Evolutionary conservation across 2,329 filamentous ascomycete species (phyloP), one percentile per base, ranked within the genome.

Genomic region (Pestalotiopsis sp.): DNA sequence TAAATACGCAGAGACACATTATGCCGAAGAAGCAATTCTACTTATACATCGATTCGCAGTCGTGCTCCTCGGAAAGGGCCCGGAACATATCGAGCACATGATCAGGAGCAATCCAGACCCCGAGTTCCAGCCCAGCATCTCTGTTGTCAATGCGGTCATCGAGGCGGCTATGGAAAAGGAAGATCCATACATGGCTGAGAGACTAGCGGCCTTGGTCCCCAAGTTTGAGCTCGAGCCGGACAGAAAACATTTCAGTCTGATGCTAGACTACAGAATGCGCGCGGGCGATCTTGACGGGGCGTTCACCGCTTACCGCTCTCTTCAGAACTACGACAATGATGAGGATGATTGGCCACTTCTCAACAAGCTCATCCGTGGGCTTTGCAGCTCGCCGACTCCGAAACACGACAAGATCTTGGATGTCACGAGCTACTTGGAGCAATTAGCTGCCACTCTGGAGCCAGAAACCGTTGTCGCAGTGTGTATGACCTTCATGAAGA

Each of bases 141-240:
- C 86, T 3, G 94, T 92, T 5, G 90, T 98, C 74, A 97, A 98
- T 75, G 82, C 84, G 5, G 85, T 98, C 31, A 86, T 98, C 20
- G 86, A 89, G 66, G 90, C 91, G 68, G 93, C 93, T 11, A 90
- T 91, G 71, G 87, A 88, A n/a, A 86, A 87, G 67, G 85, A 90
- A 12, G 91, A 97, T 73, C 85, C 90, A 0, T 89, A 92, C 72
- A 83, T 93, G 60, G 93, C 93, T 4, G 90, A 95, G 76, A 87
- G 93, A 13, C 92, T 95, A 71, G 85, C 94, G 61, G 81, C 87
- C 1, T 81, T 98, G 12, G 90, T 90, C 2, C 78, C 87, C 59
- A 89, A 91, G 74, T 87, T 90, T 74, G 87, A 86, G 4, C 87
- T 97, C 25, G 78, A 84, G 65, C 88, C 92, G 0, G 88, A 97